Evolutionary conservation across 306 rosid genomes (phyloP).

Genomic region (Prunus davidiana): DNA sequence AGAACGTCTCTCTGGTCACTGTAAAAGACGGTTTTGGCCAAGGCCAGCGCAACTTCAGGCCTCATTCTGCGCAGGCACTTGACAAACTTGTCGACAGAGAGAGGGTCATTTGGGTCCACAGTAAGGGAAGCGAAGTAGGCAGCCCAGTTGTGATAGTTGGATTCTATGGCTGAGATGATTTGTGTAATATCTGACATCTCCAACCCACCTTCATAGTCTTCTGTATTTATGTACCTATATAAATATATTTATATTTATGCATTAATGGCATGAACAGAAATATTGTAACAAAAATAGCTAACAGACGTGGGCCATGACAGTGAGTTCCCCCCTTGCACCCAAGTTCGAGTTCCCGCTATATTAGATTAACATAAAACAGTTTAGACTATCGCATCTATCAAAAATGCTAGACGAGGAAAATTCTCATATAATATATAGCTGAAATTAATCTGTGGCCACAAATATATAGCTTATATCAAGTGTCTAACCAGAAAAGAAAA

Average conservation of each 20-base stretch:
- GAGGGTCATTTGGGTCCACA: slow-evolving; percentile 54
- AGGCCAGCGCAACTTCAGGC: slow-evolving; percentile 43
- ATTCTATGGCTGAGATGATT: slow-evolving; percentile 47
- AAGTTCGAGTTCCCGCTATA: too few relatives aligned
- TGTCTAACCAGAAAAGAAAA: not conserved
- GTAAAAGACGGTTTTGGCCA: slow-evolving; percentile 67
- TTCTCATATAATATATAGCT: not conserved
- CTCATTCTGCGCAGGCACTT: slow-evolving; percentile 55
- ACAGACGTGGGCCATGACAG: too few relatives aligned
- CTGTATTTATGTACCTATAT: slow-evolving; percentile 58
- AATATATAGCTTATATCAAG: not conserved
- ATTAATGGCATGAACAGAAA: too few relatives aligned
- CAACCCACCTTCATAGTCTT: slow-evolving; percentile 78
- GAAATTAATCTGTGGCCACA: not conserved
- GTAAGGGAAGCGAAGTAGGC: slow-evolving; percentile 36
- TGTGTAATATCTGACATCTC: slow-evolving; percentile 49
- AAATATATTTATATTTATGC: not conserved
- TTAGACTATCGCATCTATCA: too few relatives aligned
- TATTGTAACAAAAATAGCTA: too few relatives aligned
- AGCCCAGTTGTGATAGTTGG: slow-evolving; percentile 61
- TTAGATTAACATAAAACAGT: too few relatives aligned
- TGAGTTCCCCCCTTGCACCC: too few relatives aligned
- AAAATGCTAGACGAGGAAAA: not conserved
- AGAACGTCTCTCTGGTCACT: slow-evolving; percentile 62
- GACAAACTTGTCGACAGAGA: slow-evolving; percentile 44